These are phyloP conservation scores for Mycena vulgaris DNA, from an alignment of 768 basidiomycete genomes.

Conservation along the genomic window DNA sequence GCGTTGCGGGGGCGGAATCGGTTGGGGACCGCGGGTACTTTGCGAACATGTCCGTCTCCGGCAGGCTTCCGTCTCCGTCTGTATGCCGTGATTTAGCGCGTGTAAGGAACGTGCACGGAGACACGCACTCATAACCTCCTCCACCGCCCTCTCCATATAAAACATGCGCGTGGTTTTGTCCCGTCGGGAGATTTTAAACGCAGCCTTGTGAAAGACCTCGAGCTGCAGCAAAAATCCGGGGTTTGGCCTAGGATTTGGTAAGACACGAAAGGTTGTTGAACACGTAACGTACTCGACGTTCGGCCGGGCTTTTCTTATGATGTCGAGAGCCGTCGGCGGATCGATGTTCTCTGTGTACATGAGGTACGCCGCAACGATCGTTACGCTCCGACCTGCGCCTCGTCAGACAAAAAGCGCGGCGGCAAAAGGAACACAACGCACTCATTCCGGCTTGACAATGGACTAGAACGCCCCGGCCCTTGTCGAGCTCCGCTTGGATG, in stretches of 20 bases:
- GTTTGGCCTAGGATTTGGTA: slow-evolving; percentile 77
- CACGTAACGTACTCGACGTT: slow-evolving; percentile 72
- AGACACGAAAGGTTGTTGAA: not conserved
- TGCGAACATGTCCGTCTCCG: slow-evolving; percentile 83
- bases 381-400: slow-evolving; percentile 80
- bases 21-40: slow-evolving; percentile 77
- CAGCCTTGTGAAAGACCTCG: slow-evolving; percentile 81
- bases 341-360: slow-evolving; percentile 81
- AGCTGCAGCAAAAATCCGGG: slow-evolving; percentile 87
- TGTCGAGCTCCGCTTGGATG: slow-evolving; percentile 84
- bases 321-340: slow-evolving; percentile 73
- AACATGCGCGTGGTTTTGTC: slow-evolving; percentile 85
- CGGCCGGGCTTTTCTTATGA: slow-evolving; percentile 78
- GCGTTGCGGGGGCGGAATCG: slow-evolving; percentile 73
- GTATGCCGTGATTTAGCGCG: slow-evolving; percentile 13
- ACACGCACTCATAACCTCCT: slow-evolving; percentile 84
- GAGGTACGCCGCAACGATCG: slow-evolving; percentile 90
- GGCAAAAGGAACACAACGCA: slow-evolving; percentile 55
- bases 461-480: slow-evolving; percentile 84
- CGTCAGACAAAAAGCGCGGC: slow-evolving; percentile 13
- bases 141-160: slow-evolving; percentile 83
- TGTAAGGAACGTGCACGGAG: slow-evolving; percentile 18
- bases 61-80: slow-evolving; percentile 83
- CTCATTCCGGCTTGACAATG: slow-evolving; percentile 94
- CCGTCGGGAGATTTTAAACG: slow-evolving; percentile 74